Evolutionary conservation across 2,329 filamentous ascomycete genomes (phyloP).

Genomic region (Botrytis medusae): DNA sequence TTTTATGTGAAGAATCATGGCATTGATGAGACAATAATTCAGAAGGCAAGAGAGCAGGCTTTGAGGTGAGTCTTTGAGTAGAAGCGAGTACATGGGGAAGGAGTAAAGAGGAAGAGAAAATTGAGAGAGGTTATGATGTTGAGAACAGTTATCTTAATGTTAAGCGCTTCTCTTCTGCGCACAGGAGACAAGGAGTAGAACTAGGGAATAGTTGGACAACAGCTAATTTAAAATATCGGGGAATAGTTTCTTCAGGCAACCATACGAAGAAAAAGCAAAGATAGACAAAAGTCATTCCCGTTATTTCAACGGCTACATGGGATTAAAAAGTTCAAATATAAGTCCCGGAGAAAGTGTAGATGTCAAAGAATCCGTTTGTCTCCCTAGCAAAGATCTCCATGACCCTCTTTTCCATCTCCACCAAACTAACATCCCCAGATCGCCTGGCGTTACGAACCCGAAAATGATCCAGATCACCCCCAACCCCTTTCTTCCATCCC

Average conservation of each 20-base stretch:
- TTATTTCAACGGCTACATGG: conserved; percentile 50
- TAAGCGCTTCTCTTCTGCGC: neutral
- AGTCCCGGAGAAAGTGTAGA: conserved; percentile 53
- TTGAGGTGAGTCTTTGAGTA: conserved; percentile 29
- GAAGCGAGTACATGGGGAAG: no score
- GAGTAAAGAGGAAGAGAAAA: neutral
- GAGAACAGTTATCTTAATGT: neutral
- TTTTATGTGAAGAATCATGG: conserved; percentile 51
- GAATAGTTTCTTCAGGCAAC: conserved; percentile 50
- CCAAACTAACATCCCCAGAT: conserved; percentile 34
- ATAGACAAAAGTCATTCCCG: conserved; percentile 41
- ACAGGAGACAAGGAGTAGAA: fast-evolving
- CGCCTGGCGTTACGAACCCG: conserved; percentile 52
- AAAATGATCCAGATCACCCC: conserved; percentile 48
- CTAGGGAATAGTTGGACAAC: neutral
- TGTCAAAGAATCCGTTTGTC: conserved; percentile 47
- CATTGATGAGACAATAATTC: conserved; percentile 40
- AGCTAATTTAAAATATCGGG: conserved; percentile 16
- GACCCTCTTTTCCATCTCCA: neutral
- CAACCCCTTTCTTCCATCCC: conserved; percentile 46
- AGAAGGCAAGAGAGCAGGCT: conserved; percentile 36
- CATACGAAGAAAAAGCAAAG: conserved; percentile 46
- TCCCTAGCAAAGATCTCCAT: neutral
- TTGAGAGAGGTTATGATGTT: neutral
- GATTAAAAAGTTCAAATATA: conserved; percentile 45